A percentile compares a stretch with the other conserved stretches of the same genome.
Conservation (phyloP, 495 filamentous ascomycete species). For the Aspergillus biplanus region DNA sequence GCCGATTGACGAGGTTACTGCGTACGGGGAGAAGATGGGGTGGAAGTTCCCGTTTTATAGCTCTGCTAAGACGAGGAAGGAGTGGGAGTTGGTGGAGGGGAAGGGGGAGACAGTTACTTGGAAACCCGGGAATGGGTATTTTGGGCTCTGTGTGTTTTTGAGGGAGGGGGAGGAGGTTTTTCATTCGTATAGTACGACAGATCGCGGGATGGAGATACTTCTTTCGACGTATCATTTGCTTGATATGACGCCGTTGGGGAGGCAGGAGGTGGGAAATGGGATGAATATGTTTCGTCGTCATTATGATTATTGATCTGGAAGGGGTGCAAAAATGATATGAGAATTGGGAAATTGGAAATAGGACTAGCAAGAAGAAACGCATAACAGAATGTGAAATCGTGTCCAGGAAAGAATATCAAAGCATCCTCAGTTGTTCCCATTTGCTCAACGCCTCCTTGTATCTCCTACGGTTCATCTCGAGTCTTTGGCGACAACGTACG, state of each 20-base stretch:
- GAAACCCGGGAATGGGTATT: conserved; percentile 35
- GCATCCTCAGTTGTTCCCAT: conserved; percentile 12
- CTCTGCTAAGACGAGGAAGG: conserved; percentile 27
- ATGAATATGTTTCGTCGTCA: conserved; percentile 24
- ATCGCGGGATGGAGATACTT: conserved; percentile 39
- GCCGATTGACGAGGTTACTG: conserved; percentile 37
- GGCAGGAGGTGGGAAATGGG: conserved; percentile 33
- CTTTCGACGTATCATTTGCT: conserved; percentile 32
- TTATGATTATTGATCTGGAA: conserved; percentile 26
- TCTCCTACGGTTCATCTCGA: conserved; percentile 1
- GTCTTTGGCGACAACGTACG: neutral
- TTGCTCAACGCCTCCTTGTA: conserved; percentile 4
- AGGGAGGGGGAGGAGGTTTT: conserved; percentile 38
- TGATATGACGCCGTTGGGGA: conserved; percentile 32
- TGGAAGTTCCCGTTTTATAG: conserved; percentile 52
- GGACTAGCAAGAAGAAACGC: neutral
- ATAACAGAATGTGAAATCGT: neutral
- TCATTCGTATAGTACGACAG: conserved; percentile 46
- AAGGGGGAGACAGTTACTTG: conserved; percentile 28
- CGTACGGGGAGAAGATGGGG: conserved; percentile 41
- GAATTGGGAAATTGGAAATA: neutral
- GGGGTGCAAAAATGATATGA: neutral
- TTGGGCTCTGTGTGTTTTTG: conserved; percentile 44
- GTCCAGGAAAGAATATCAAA: neutral
- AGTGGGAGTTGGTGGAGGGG: conserved; percentile 27